Conservation (phyloP, 2,329 filamentous ascomycete species). For the Coniella vitis region DNA sequence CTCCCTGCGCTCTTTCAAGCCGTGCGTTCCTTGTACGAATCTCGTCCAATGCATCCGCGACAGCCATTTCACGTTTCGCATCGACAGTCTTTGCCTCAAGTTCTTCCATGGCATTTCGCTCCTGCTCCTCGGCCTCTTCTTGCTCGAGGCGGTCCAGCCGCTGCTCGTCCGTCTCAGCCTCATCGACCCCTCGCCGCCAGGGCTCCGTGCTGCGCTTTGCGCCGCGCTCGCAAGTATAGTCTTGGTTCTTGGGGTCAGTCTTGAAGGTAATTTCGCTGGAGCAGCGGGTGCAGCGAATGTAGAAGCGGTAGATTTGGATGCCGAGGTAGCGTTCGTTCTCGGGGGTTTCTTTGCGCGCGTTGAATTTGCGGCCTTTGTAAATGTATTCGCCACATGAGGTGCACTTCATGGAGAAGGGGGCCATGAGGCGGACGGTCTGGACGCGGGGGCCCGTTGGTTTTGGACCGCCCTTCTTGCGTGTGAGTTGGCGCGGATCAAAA, state of each 20-base stretch:
- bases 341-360: slow-evolving; percentile 86
- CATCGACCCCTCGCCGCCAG: slow-evolving; percentile 63
- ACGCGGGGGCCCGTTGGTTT: slow-evolving; percentile 72
- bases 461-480: slow-evolving; percentile 54
- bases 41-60: slow-evolving; percentile 92
- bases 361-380: slow-evolving; percentile 88
- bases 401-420: slow-evolving; percentile 76
- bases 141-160: slow-evolving; percentile 74
- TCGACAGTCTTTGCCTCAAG: slow-evolving; percentile 90
- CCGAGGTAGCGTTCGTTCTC: slow-evolving; percentile 81
- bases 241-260: slow-evolving; percentile 91
- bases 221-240: slow-evolving; percentile 66
- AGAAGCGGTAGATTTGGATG: slow-evolving; percentile 85
- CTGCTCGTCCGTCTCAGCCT: slow-evolving; percentile 78
- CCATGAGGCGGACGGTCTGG: slow-evolving; percentile 86
- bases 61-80: slow-evolving; percentile 90
- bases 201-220: slow-evolving; percentile 91
- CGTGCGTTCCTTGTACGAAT: slow-evolving; percentile 87
- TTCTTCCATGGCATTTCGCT: slow-evolving; percentile 90
- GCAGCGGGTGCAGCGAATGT: slow-evolving; percentile 84
- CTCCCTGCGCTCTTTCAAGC: slow-evolving; percentile 67
- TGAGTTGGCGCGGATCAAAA: slow-evolving; percentile 82
- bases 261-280: slow-evolving; percentile 83
- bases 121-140: slow-evolving; percentile 56
- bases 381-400: slow-evolving; percentile 65